These are phyloP conservation scores for Verticillium albo-atrum DNA, from an alignment of 2,329 filamentous ascomycete species.

Conservation along the genomic window DNA sequence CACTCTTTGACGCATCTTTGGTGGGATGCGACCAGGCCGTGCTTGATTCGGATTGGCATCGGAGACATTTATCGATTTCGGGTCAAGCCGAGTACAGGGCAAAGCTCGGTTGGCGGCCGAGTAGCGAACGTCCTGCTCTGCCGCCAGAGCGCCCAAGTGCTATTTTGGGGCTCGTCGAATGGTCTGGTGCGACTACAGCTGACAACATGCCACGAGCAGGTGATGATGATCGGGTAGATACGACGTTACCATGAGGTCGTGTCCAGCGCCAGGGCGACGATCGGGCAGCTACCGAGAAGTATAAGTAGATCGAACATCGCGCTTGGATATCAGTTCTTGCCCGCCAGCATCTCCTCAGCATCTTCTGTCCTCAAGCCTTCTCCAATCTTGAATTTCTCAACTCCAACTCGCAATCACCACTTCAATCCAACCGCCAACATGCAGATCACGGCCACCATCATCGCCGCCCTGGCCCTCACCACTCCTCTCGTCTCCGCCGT, in stretches of 20 bases:
- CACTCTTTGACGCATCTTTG: neutral
- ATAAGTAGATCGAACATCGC: neutral
- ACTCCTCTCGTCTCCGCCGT: constrained; percentile 17
- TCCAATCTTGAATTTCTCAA: neutral
- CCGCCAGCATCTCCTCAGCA: too few species aligned
- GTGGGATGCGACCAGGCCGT: neutral
- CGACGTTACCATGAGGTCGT: neutral
- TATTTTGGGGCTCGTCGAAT: neutral
- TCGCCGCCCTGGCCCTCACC: constrained; percentile 18
- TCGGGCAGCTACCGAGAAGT: neutral
- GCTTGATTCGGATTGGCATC: neutral
- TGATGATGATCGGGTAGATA: neutral
- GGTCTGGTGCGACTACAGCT: neutral
- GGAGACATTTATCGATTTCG: neutral
- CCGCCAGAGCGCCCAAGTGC: neutral
- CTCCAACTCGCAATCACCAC: neutral
- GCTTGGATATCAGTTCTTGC: neutral
- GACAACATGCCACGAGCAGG: neutral
- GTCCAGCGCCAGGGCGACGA: neutral
- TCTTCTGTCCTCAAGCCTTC: too few species aligned
- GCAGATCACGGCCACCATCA: constrained; percentile 2
- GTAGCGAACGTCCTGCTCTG: neutral
- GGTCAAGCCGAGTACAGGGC: neutral
- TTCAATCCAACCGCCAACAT: neutral
- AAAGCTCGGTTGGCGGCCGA: neutral